Conservation (phyloP, 2,329 filamentous ascomycete genomes). For the Hypoxylon sp. region DNA sequence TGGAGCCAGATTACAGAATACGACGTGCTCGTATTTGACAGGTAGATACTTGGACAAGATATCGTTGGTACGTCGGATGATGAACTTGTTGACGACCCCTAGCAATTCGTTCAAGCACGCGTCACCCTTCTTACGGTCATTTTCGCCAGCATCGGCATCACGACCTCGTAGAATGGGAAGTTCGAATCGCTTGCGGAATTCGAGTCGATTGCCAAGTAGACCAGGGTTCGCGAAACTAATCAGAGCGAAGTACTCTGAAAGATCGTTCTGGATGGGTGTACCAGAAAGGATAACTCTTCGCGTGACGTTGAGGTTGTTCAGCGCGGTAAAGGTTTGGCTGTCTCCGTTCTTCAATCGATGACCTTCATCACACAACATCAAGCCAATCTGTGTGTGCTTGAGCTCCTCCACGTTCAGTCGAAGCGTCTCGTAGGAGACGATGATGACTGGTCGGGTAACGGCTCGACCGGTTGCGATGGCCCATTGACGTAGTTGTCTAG, state of each 20-base stretch:
- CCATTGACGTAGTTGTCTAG: constrained; percentile 91
- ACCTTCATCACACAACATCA: constrained; percentile 95
- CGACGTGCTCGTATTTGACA: constrained; percentile 98
- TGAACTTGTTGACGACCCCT: constrained; percentile 92
- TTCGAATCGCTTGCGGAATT: constrained; percentile 95
- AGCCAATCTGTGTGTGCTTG: constrained; percentile 86
- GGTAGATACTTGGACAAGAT: constrained; percentile 97
- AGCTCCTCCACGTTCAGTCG: constrained; percentile 91
- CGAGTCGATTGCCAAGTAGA: constrained; percentile 84
- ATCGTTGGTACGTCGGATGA: constrained; percentile 97
- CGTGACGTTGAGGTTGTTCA: constrained; percentile 90
- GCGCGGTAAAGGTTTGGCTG: constrained; percentile 90
- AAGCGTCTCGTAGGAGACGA: constrained; percentile 96
- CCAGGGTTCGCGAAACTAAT: constrained; percentile 97
- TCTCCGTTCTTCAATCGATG: constrained; percentile 97
- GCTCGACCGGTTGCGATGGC: constrained; percentile 89
- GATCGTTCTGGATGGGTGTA: constrained; percentile 96
- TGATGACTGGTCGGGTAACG: constrained; percentile 90
- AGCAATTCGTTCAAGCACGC: constrained; percentile 84
- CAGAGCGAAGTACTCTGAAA: constrained; percentile 97
- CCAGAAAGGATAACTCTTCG: constrained; percentile 94
- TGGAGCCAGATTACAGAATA: constrained; percentile 93
- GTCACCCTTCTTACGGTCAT: constrained; percentile 82
- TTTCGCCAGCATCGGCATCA: constrained; percentile 87
- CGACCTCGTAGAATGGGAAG: constrained; percentile 90